These are phyloP conservation scores for Durusdinium trenchii DNA, from an alignment of 73 alveolate genomes.

Conservation along the genomic window DNA sequence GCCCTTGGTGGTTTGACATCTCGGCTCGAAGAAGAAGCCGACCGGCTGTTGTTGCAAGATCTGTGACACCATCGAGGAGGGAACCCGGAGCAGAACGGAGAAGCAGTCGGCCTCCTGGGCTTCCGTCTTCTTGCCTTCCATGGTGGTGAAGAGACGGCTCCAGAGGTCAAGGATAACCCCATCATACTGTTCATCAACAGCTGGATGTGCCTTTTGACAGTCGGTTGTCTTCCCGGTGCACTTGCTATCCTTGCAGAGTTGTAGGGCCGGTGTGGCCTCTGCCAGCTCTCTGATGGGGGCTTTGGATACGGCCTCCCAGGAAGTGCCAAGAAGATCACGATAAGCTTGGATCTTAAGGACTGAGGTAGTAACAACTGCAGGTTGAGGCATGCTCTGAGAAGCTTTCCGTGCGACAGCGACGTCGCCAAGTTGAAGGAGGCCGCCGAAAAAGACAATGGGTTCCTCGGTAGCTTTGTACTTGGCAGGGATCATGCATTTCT, in stretches of 20 bases:
- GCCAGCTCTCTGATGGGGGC: background rate
- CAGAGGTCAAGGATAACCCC: background rate
- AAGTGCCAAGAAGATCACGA: background rate
- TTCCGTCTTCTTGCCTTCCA: background rate
- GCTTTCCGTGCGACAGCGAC: background rate
- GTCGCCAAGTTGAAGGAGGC: background rate
- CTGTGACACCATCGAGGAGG: background rate
- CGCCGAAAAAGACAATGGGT: background rate
- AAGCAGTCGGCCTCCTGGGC: background rate
- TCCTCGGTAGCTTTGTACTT: background rate
- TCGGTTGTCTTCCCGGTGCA: background rate
- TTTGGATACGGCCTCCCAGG: background rate
- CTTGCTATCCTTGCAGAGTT: background rate
- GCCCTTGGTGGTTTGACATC: background rate
- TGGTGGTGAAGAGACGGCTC: background rate
- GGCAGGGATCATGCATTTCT: background rate
- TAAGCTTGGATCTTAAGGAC: background rate
- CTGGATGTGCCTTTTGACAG: background rate
- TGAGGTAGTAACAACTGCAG: background rate
- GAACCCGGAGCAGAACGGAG: background rate
- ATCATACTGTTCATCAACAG: background rate
- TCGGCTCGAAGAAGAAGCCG: slow-evolving; percentile 31
- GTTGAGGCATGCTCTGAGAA: background rate
- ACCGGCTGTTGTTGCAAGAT: background rate
- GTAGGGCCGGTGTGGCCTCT: background rate